These are phyloP conservation scores for Platanthera guangdongensis DNA, from an alignment of 106 monocot species.

Conservation along the genomic window DNA sequence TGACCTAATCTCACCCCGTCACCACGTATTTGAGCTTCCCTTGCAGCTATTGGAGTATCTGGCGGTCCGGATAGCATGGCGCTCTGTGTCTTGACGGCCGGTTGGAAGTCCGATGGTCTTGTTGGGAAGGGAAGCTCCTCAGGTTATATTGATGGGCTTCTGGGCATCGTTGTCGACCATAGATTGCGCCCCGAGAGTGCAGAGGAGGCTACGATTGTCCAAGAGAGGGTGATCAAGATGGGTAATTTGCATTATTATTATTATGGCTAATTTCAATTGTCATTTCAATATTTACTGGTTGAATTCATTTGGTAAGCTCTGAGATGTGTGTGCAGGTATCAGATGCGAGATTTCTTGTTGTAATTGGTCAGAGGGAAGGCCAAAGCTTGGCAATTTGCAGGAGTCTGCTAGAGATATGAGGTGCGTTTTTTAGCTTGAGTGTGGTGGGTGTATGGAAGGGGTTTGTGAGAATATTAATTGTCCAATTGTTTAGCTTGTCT, in stretches of 20 bases:
- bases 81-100: constrained; percentile 67
- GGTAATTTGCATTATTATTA: constrained; percentile 28
- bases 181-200: constrained; percentile 62
- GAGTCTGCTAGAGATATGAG: constrained; percentile 87
- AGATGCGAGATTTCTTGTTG: constrained; percentile 65
- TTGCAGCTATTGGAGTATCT: constrained; percentile 83
- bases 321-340: constrained; percentile 38
- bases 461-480: neutral
- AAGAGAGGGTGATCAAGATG: constrained; percentile 50
- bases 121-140: constrained; percentile 7
- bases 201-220: constrained; percentile 66
- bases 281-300: neutral
- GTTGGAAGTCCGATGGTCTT: constrained; percentile 54
- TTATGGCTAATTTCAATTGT: neutral
- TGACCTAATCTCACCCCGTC: neutral
- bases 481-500: neutral
- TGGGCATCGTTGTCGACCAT: constrained; percentile 92
- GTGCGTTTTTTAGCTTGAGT: constrained; percentile 25
- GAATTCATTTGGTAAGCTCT: neutral
- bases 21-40: neutral
- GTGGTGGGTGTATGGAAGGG: no score
- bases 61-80: constrained; percentile 97
- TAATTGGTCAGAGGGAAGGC: constrained; percentile 63
- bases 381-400: constrained; percentile 73
- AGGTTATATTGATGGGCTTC: constrained; percentile 57